A percentile compares a stretch with the other conserved stretches of the same genome.
These are phyloP conservation scores for Vaccinium corymbosum DNA, from an alignment of 148 eudicot species.

Conservation along the genomic window DNA sequence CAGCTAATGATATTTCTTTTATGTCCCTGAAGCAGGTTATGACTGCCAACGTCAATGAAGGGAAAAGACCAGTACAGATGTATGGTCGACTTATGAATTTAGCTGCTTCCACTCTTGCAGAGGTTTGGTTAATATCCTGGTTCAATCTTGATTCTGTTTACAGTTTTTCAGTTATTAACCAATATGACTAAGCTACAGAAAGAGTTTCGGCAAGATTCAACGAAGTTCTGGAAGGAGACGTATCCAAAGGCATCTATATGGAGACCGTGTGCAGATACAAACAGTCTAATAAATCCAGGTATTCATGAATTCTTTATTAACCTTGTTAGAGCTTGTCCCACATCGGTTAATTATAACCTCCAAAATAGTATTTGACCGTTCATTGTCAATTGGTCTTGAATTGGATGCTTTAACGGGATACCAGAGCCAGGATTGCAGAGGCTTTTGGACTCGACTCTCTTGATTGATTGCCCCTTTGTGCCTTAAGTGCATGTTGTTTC, in stretches of 20 bases:
- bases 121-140: slow-evolving; percentile 40
- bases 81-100: slow-evolving; percentile 60
- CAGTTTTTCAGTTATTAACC: slow-evolving; percentile 5
- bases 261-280: slow-evolving; percentile 72
- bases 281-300: slow-evolving; percentile 36
- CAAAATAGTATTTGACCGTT: too few species aligned
- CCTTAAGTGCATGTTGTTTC: too few species aligned
- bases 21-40: slow-evolving; percentile 30
- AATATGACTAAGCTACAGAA: slow-evolving; percentile 36
- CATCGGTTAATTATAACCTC: too few species aligned
- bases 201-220: slow-evolving; percentile 30
- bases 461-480: too few species aligned
- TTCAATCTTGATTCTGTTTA: background rate
- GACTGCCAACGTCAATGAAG: slow-evolving; percentile 21
- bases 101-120: slow-evolving; percentile 58
- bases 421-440: too few species aligned
- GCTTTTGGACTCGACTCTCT: too few species aligned
- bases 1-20: slow-evolving; percentile 2
- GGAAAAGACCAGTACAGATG: slow-evolving; percentile 45
- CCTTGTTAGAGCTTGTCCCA: background rate
- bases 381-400: too few species aligned
- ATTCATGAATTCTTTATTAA: background rate
- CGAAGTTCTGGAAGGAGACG: slow-evolving; percentile 52
- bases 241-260: slow-evolving; percentile 44
- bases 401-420: too few species aligned